Base-by-base conservation (phyloP, 2,329 filamentous ascomycete species). In the Hymenoscyphus linearis region DNA sequence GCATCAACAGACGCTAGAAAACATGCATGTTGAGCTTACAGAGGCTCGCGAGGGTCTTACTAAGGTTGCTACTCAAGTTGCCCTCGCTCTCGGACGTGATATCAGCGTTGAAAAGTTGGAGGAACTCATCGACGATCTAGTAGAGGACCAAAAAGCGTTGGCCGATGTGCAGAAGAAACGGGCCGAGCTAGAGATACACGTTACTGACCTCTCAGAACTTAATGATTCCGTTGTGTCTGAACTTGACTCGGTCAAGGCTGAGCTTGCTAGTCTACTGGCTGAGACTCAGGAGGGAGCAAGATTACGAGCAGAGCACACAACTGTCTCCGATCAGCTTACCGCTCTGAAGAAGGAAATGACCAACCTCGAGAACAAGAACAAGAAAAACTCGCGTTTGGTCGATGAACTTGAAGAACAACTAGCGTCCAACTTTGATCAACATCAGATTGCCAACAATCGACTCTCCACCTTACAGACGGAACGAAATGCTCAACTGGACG, bases 381-480 rank as follows among this genome's bases (percentile, higher is more conserved):
- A 91, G 78, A 97, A 96, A 82, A 96, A 95, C 75, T 89, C 90
- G 50, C 86, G 91, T 25, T 80, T 99, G 13, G 91, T 99, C 9
- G 91, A 98, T 74, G 93, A 99, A 76, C 86, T 99, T 4, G 95
- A 99, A 76, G 93, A 98, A 70, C 95, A 99, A 75, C 85, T 99
- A 59, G 93, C 93, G 72, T 91, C 84, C 73, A 97, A 95, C 77
- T 99, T 92, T 75, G 95, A 99, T 71, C 90, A 96, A 73, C 92
- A 93, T 63, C 91, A 97, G 72, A 80, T 85, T 62, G 87, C 88
- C 13, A 92, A 85, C 74, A 96, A 96, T 77, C 87, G 93, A 59
- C 79, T 98, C 58, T 97, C 93, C 58, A 87, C 89, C 55, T 80
- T 93, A 55, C 88, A 92, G 71, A 84, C 85, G 18, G 89, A 93